Percentiles rank a stretch among this genome's conserved stretches.
These are phyloP conservation scores for Ascochyta rabiei DNA, from an alignment of 2,329 filamentous ascomycete species.

Conservation along the genomic window DNA sequence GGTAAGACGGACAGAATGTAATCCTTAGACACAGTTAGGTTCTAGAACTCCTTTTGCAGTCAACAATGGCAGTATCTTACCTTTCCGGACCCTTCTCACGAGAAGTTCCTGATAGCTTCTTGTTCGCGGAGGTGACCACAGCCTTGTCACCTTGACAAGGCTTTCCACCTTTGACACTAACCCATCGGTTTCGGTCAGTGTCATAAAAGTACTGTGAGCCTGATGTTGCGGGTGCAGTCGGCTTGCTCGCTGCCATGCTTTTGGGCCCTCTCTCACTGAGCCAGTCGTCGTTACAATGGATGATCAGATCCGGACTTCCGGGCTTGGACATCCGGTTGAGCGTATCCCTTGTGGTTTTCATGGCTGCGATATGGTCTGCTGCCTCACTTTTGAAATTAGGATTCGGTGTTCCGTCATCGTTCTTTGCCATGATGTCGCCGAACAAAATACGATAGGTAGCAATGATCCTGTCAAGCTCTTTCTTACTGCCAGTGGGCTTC, in stretches of 20 bases:
- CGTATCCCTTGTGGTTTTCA: conserved; percentile 14
- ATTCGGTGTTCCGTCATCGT: conserved; percentile 4
- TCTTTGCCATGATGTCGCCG: conserved; percentile 10
- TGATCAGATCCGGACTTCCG: conserved; percentile 10
- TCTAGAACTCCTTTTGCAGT: neutral
- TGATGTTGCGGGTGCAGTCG: neutral
- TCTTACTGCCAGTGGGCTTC: conserved; percentile 7
- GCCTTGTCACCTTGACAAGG: conserved; percentile 15
- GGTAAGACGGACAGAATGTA: conserved; percentile 9
- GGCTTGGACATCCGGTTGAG: conserved; percentile 13
- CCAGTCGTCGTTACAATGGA: conserved; percentile 22
- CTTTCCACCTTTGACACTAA: conserved; percentile 11
- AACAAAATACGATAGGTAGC: conserved; percentile 17
- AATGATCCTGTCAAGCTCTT: conserved; percentile 10
- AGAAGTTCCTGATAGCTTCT: neutral
- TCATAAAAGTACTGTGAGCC: conserved; percentile 10
- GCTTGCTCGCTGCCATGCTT: neutral
- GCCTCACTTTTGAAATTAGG: conserved; percentile 9
- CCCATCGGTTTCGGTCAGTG: conserved; percentile 11
- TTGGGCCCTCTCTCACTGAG: conserved; percentile 10
- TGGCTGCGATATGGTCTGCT: conserved; percentile 5
- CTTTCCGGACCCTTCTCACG: conserved; percentile 6
- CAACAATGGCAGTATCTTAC: neutral
- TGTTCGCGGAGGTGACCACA: conserved; percentile 11
- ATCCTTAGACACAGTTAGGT: conserved; percentile 1